Conservation (phyloP, 2,329 filamentous ascomycete genomes). For the Anthostomella pinea region DNA sequence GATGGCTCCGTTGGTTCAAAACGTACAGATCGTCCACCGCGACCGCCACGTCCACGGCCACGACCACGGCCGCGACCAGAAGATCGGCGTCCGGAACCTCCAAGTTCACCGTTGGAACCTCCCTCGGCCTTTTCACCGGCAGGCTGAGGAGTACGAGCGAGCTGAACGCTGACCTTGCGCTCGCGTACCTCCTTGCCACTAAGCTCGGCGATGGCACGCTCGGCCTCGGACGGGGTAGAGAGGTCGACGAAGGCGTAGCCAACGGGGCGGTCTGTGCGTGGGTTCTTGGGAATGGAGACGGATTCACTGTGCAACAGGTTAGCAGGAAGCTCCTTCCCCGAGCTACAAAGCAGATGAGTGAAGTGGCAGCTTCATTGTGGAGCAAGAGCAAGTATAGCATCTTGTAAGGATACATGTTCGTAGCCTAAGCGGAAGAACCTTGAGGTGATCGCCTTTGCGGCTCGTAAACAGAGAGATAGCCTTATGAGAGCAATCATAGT, state of each 20-base stretch:
- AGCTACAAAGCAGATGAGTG: too few species aligned
- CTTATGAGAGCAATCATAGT: too few species aligned
- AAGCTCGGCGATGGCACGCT: conserved; percentile 91
- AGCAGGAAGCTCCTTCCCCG: conserved; percentile 12
- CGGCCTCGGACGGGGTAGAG: conserved; percentile 88
- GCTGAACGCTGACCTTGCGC: conserved; percentile 98
- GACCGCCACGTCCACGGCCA: conserved; percentile 62
- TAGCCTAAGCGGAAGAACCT: too few species aligned
- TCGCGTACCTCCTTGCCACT: conserved; percentile 97
- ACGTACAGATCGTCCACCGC: conserved; percentile 55
- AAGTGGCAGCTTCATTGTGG: too few species aligned
- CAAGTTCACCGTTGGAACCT: conserved; percentile 69
- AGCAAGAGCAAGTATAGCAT: too few species aligned
- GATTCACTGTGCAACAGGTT: conserved; percentile 70
- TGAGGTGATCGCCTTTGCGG: too few species aligned
- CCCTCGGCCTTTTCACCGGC: conserved; percentile 73
- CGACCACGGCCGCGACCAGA: conserved; percentile 67
- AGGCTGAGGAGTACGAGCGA: conserved; percentile 94
- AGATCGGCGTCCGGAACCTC: conserved; percentile 60
- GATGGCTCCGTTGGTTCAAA: conserved; percentile 1
- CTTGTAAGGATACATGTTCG: too few species aligned
- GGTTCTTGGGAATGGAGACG: conserved; percentile 98
- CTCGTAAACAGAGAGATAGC: too few species aligned
- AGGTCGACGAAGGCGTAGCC: conserved; percentile 99
- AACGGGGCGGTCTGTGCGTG: conserved; percentile 95